Conservation (phyloP, 345 rosid genomes). For the Gossypium longicalyx region DNA sequence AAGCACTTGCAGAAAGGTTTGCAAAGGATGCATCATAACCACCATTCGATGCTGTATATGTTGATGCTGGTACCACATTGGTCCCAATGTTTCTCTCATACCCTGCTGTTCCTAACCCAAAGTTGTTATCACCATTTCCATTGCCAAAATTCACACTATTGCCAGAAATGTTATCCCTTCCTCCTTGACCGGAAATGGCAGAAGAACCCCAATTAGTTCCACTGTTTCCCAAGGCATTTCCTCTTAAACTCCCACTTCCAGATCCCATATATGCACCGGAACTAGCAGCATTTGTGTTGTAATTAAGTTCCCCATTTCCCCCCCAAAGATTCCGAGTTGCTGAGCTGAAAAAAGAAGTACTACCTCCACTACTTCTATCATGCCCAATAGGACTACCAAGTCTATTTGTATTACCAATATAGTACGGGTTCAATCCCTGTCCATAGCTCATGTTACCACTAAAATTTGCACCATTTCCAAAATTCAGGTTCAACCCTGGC, state of each 20-base stretch:
- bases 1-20: neutral
- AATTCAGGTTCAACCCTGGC: neutral
- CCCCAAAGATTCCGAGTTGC: neutral
- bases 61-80: neutral
- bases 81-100: neutral
- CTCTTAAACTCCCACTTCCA: neutral
- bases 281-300: neutral
- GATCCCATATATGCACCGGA: neutral
- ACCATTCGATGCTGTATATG: neutral
- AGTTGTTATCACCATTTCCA: neutral
- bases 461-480: neutral
- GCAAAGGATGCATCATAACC: neutral
- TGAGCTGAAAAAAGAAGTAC: constrained; percentile 2
- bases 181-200: neutral
- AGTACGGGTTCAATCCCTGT: neutral
- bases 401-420: neutral
- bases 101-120: neutral
- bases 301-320: neutral
- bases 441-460: neutral
- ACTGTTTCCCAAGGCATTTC: neutral
- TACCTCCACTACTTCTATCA: neutral
- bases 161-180: neutral
- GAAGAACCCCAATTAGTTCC: neutral
- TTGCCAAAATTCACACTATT: neutral
- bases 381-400: neutral